Evolutionary conservation across 345 rosid genomes (phyloP).

Genomic region (Capsella bursapastoris): DNA sequence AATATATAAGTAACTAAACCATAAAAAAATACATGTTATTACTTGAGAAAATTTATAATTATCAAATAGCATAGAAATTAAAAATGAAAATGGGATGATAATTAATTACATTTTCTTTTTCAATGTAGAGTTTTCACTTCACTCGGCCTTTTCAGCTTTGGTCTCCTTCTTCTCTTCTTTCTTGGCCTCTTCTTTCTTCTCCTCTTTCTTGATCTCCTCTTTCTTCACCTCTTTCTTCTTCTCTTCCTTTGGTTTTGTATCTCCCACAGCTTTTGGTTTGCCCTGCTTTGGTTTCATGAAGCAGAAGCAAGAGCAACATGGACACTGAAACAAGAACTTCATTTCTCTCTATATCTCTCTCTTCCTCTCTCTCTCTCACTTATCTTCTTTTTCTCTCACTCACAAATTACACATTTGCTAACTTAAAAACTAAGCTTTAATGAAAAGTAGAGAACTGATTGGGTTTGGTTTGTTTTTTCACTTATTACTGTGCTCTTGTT

Average conservation of each 20-base stretch:
- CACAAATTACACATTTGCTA: constrained; percentile 27
- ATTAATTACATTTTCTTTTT: constrained; percentile 14
- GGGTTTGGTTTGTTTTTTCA: constrained; percentile 11
- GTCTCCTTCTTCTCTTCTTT: constrained; percentile 43
- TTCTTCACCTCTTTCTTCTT: constrained; percentile 51
- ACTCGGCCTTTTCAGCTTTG: constrained; percentile 42
- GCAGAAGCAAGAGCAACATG: constrained; percentile 87
- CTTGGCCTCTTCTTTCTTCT: constrained; percentile 42
- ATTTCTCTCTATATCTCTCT: constrained; percentile 37
- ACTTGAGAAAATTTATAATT: constrained; percentile 22
- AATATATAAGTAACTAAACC: background rate
- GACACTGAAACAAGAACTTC: constrained; percentile 93
- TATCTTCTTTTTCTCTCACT: constrained; percentile 31
- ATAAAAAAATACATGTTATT: constrained; percentile 4
- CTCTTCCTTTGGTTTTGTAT: constrained; percentile 57
- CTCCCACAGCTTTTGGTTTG: constrained; percentile 43
- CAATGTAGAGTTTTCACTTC: constrained; percentile 23
- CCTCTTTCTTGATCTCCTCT: constrained; percentile 36
- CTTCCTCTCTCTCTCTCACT: constrained; percentile 20
- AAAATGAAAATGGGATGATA: constrained; percentile 22
- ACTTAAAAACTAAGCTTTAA: constrained; percentile 37
- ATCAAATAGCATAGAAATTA: constrained; percentile 16
- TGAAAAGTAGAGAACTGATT: constrained; percentile 36
- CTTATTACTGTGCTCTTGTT: constrained; percentile 27
- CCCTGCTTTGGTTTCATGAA: constrained; percentile 79